Evolutionary conservation across 2,329 filamentous ascomycete species (phyloP), one percentile per base, ranked within the genome.

Genomic region (Fusarium siculi): DNA sequence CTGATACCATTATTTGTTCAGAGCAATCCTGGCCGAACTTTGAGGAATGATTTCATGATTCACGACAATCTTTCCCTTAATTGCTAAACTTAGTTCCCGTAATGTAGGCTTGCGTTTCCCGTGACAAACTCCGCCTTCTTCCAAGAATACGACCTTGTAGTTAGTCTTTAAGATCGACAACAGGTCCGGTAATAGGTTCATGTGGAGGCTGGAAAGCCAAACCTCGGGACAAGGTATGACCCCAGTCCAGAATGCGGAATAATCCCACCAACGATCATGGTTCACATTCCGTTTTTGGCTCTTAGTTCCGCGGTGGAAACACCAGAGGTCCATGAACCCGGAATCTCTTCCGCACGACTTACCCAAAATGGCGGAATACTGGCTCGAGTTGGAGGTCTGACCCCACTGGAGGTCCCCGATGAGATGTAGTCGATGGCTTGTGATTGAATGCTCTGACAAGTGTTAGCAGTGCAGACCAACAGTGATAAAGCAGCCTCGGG

Each of bases 321-420:
- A 34, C 23, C 23, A 37, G 10, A 7, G 37, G 18, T 23, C 34
- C 32, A 8, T 50, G 55, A 19, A 19, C 16, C 28, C 55, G 55
- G 55, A 58, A 58, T 23, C 9, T 14, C n/a, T 58, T 58, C 55
- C 55, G 43, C 55, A 50, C 15, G 25, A 39, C 43, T 39, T 58
- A 39, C 55, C 25, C 55, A 58, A 52, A 59, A 59, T 39, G 34
- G 44, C 44, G 56, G 56, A 59, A 39, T 18, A 59, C 21, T 50
- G 23, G 34, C 44, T 50, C 44, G 34, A 52, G 25, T 37, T 36
- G 44, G 44, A 39, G 53, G 44, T 37, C 47, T 57, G 56, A 63
- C 74, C 70, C 76, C 75, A 76, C 74, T 63, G 46, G 63, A 66
- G 50, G 36, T 52, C 56, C n/a, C 32, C 44, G 40, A 58, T 44